Conservation (phyloP, 768 basidiomycete genomes). For the Boletus patriciae region DNA sequence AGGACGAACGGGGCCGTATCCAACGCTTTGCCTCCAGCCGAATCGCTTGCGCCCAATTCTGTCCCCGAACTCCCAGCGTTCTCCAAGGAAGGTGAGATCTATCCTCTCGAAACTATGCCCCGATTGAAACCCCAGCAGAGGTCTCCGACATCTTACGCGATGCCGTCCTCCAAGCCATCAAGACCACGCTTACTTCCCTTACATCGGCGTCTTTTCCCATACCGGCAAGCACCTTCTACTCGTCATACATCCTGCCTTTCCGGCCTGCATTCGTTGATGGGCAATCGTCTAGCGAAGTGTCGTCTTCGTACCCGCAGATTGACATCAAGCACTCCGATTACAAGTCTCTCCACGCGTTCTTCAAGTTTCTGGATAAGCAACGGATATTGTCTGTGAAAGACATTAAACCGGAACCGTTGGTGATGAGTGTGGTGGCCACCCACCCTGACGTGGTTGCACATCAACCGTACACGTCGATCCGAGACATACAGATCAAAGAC, state of each 20-base stretch:
- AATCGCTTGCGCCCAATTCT: conserved; percentile 6
- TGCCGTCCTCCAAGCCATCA: conserved; percentile 67
- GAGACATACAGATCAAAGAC: conserved; percentile 62
- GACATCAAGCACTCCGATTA: conserved; percentile 77
- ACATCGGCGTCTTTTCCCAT: conserved; percentile 68
- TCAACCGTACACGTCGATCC: conserved; percentile 53
- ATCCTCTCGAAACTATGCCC: neutral
- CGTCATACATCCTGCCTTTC: conserved; percentile 72
- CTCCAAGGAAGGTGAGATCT: conserved; percentile 31
- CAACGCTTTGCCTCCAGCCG: conserved; percentile 6
- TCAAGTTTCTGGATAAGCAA: conserved; percentile 76
- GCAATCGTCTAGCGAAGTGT: conserved; percentile 13
- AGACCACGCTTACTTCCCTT: conserved; percentile 45
- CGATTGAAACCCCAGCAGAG: conserved; percentile 17
- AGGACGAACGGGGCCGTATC: conserved; percentile 28
- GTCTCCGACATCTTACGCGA: conserved; percentile 48
- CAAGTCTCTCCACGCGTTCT: conserved; percentile 80
- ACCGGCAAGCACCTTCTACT: conserved; percentile 72
- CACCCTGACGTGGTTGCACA: conserved; percentile 62
- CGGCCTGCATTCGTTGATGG: conserved; percentile 70
- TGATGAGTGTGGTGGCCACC: conserved; percentile 51
- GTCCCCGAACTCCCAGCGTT: conserved; percentile 8
- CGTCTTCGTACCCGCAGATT: conserved; percentile 44
- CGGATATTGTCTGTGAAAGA: conserved; percentile 72
- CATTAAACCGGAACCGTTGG: conserved; percentile 49